A percentile compares a stretch with the other conserved stretches of the same genome.
phyloP scores from a whole-genome alignment of 2,329 filamentous ascomycete species.

The Leptographium galeiforme region DNA sequence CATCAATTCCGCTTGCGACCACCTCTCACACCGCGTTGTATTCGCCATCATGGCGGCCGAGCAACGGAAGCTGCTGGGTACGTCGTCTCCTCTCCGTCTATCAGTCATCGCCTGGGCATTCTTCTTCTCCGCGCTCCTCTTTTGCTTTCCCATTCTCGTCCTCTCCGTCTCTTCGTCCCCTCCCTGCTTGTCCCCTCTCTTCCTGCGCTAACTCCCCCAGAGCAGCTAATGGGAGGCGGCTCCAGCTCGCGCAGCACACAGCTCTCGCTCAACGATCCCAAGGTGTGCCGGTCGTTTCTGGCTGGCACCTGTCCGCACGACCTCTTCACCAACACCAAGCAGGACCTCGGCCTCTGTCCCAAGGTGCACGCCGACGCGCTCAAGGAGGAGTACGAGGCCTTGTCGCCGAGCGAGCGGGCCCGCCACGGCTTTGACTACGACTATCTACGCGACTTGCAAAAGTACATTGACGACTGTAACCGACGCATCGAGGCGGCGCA shows the following conservation, averaged over 20 bases:
- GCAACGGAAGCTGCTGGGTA: constrained; percentile 87
- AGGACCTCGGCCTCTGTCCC: constrained; percentile 82
- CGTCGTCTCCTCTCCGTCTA: constrained; percentile 10
- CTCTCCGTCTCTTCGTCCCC: not conserved
- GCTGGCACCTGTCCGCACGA: constrained; percentile 93
- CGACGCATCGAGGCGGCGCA: constrained; percentile 83
- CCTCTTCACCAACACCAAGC: constrained; percentile 98
- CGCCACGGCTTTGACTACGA: constrained; percentile 89
- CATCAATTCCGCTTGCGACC: no score
- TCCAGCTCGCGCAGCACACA: constrained; percentile 62
- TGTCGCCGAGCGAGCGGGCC: constrained; percentile 57
- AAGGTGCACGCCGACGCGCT: constrained; percentile 80
- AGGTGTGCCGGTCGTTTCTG: constrained; percentile 89
- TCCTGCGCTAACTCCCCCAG: constrained; percentile 24
- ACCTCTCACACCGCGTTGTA: no score
- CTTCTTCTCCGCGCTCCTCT: not conserved
- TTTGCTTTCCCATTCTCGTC: not conserved
- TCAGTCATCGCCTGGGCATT: not conserved
- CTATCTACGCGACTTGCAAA: constrained; percentile 90
- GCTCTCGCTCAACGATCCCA: constrained; percentile 78
- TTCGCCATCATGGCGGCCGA: constrained; percentile 66
- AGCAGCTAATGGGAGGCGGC: constrained; percentile 82
- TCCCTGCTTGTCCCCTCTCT: not conserved
- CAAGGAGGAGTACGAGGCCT: constrained; percentile 74
- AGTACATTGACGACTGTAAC: constrained; percentile 96